These are phyloP conservation scores for Medicago ruthenica DNA, from an alignment of 306 rosid species.

Conservation along the genomic window DNA sequence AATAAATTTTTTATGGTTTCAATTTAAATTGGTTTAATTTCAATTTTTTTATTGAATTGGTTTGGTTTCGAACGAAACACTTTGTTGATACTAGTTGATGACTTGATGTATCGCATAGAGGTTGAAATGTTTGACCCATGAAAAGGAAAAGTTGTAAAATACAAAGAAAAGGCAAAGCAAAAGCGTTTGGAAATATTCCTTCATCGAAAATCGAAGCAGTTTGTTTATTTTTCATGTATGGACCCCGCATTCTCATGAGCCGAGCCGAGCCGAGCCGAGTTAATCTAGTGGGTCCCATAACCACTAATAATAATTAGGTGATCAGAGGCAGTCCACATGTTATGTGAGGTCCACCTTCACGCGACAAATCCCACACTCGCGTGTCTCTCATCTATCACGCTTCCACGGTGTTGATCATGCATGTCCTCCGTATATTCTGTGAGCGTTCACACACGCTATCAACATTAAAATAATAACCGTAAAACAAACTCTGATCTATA, in stretches of 20 bases:
- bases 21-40: too few relatives aligned
- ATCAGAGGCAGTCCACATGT: conserved; percentile 47
- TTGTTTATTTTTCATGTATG: neutral
- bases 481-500: conserved; percentile 37
- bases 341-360: conserved; percentile 47
- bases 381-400: neutral
- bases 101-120: neutral
- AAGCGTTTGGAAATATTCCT: conserved; percentile 39
- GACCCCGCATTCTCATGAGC: neutral
- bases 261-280: conserved; percentile 8
- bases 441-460: conserved; percentile 12
- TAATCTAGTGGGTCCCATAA: conserved; percentile 37
- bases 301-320: conserved; percentile 54
- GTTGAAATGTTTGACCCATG: conserved; percentile 42
- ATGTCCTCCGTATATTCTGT: neutral
- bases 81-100: neutral
- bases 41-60: too few relatives aligned
- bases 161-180: conserved; percentile 37
- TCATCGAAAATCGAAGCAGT: conserved; percentile 35
- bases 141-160: conserved; percentile 34
- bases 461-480: neutral
- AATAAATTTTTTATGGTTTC: too few relatives aligned
- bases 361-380: conserved; percentile 41
- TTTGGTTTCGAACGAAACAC: too few relatives aligned
- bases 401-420: neutral